Evolutionary conservation across 495 filamentous ascomycete genomes (phyloP).

Genomic region (Letharia lupina): DNA sequence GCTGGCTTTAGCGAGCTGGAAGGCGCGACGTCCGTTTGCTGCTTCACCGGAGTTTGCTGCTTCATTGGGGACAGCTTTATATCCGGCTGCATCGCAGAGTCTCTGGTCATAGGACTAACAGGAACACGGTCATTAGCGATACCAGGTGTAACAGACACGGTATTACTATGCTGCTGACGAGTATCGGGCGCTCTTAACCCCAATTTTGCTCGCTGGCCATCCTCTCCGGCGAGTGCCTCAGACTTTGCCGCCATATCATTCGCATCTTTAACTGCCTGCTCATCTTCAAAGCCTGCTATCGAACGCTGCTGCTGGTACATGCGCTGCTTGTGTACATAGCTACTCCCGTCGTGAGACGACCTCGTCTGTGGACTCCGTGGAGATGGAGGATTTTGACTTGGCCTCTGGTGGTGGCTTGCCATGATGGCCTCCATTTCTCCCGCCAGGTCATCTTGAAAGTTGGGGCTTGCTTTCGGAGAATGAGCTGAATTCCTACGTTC

Average conservation of each 20-base stretch:
- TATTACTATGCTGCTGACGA: background rate
- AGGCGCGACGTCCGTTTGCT: background rate
- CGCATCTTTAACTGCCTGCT: conserved; percentile 21
- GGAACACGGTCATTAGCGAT: background rate
- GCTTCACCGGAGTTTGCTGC: conserved; percentile 4
- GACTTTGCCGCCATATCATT: conserved; percentile 7
- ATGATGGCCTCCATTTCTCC: conserved; percentile 10
- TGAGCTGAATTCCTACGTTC: background rate
- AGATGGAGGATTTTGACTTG: conserved; percentile 7
- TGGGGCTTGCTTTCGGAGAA: background rate
- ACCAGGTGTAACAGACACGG: background rate
- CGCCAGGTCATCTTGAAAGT: background rate
- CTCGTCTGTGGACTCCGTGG: conserved; percentile 12
- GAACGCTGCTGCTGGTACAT: conserved; percentile 29
- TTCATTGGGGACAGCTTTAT: background rate
- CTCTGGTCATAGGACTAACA: background rate
- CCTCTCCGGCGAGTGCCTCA: background rate
- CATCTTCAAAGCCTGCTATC: conserved; percentile 26
- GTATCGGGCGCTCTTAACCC: background rate
- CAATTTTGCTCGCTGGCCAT: background rate
- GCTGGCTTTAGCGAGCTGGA: conserved; percentile 1
- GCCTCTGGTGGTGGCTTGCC: conserved; percentile 8
- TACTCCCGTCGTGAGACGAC: conserved; percentile 23
- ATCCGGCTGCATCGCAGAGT: background rate
- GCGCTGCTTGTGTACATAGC: conserved; percentile 29